Conservation (phyloP, 202 grass and related monocot genomes). For the Eragrostis tef region DNA sequence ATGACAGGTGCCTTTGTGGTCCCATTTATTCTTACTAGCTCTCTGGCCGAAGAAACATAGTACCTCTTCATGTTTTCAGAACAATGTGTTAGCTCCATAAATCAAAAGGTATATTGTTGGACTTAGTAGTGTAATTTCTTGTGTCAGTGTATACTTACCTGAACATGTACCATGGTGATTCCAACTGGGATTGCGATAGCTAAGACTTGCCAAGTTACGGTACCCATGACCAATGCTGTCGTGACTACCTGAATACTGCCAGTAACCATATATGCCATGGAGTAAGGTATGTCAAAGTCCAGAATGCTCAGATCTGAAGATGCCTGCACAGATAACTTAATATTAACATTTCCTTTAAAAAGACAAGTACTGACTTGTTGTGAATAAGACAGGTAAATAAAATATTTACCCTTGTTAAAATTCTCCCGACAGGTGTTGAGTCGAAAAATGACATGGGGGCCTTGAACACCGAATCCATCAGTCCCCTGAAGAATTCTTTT, state of each 20-base stretch:
- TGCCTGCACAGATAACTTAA: slow-evolving; percentile 54
- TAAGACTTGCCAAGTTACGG: slow-evolving; percentile 85
- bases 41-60: slow-evolving; percentile 82
- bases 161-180: slow-evolving; percentile 63
- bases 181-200: slow-evolving; percentile 75
- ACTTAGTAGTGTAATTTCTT: slow-evolving; percentile 2
- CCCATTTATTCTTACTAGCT: slow-evolving; percentile 94
- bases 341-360: neutral
- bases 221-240: slow-evolving; percentile 59
- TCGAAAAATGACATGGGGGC: slow-evolving; percentile 96
- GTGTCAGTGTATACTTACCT: slow-evolving; percentile 54
- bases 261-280: slow-evolving; percentile 61
- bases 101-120: slow-evolving; percentile 10
- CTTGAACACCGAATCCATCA: slow-evolving; percentile 84
- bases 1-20: slow-evolving; percentile 91
- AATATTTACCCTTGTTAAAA: slow-evolving; percentile 76
- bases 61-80: slow-evolving; percentile 64
- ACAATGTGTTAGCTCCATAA: slow-evolving; percentile 23
- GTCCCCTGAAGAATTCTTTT: slow-evolving; percentile 69
- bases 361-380: neutral
- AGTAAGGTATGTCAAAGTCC: slow-evolving; percentile 96
- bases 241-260: slow-evolving; percentile 52
- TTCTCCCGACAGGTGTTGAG: slow-evolving; percentile 93
- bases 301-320: slow-evolving; percentile 96
- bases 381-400: neutral